phyloP scores from a whole-genome alignment of 148 eudicot species.

The Persicaria maculosa region DNA sequence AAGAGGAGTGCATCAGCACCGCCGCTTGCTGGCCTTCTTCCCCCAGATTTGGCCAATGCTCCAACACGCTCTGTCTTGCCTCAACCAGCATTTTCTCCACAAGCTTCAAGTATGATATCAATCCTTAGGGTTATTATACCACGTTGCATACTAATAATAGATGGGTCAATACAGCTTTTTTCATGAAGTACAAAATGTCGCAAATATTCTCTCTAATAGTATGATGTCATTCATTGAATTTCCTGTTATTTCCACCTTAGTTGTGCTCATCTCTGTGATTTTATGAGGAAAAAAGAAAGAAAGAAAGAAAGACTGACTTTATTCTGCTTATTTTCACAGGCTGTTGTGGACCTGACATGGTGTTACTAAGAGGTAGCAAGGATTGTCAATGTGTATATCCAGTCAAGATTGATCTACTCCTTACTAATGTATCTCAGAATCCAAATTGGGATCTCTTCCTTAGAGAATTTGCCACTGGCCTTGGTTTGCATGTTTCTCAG shows the following conservation, averaged over 20 bases:
- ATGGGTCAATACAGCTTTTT: not conserved
- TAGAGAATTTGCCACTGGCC: constrained; percentile 59
- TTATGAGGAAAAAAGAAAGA: not conserved
- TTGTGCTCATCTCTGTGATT: not conserved
- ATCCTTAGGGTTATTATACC: not conserved
- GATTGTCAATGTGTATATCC: constrained; percentile 93
- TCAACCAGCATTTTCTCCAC: constrained; percentile 73
- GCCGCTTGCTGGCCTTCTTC: constrained; percentile 25
- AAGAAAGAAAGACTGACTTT: not conserved
- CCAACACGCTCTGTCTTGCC: constrained; percentile 57
- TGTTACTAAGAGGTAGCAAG: constrained; percentile 60
- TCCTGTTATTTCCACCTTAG: not conserved
- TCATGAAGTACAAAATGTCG: not conserved
- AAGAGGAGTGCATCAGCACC: constrained; percentile 28
- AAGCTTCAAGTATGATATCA: constrained; percentile 45
- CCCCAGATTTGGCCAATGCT: constrained; percentile 40
- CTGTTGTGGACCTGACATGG: constrained; percentile 88
- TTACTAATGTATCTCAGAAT: constrained; percentile 59
- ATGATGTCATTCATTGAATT: not conserved
- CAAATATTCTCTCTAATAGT: not conserved
- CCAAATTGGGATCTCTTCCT: constrained; percentile 75
- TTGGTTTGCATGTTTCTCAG: constrained; percentile 62
- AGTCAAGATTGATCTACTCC: constrained; percentile 77
- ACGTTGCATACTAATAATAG: not conserved
- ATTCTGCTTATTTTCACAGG: constrained; percentile 35